phyloP scores from a whole-genome alignment of 768 basidiomycete species.

The Suillus bovinus region DNA sequence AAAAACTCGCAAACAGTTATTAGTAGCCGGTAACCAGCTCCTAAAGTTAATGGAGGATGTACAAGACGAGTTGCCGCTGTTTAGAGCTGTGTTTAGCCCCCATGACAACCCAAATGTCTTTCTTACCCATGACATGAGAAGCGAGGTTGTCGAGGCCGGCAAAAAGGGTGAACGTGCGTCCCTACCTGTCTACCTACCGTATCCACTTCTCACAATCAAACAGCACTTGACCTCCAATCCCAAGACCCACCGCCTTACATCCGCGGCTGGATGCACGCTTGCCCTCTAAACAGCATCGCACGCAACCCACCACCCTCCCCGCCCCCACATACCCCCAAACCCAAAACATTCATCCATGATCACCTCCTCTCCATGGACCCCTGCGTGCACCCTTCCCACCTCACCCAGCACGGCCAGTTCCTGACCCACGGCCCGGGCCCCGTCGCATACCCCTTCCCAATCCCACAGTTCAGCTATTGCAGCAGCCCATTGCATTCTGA shows the following conservation, averaged over 20 bases:
- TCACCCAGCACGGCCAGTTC: slow-evolving; percentile 49
- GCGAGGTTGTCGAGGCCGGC: slow-evolving; percentile 35
- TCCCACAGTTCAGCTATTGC: slow-evolving; percentile 52
- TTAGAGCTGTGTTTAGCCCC: slow-evolving; percentile 47
- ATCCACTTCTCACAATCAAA: not conserved
- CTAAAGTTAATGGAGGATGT: slow-evolving; percentile 41
- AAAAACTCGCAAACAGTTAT: not conserved
- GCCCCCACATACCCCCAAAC: slow-evolving; percentile 15
- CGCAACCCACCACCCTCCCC: slow-evolving; percentile 19
- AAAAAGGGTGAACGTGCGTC: not conserved
- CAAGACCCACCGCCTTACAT: not conserved
- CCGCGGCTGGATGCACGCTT: slow-evolving; percentile 42
- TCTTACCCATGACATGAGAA: slow-evolving; percentile 35
- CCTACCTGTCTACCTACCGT: no score
- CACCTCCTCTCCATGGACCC: slow-evolving; percentile 38
- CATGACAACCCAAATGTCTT: slow-evolving; percentile 44
- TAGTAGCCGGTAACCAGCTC: slow-evolving; percentile 35
- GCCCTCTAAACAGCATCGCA: slow-evolving; percentile 36
- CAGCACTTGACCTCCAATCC: not conserved
- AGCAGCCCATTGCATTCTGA: slow-evolving; percentile 49
- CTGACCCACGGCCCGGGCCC: slow-evolving; percentile 47
- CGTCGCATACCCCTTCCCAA: slow-evolving; percentile 34
- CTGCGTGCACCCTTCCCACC: slow-evolving; percentile 39
- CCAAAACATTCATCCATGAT: slow-evolving; percentile 29
- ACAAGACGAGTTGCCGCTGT: slow-evolving; percentile 42